Conservation (phyloP, 306 rosid species). For the Trifolium dubium region DNA sequence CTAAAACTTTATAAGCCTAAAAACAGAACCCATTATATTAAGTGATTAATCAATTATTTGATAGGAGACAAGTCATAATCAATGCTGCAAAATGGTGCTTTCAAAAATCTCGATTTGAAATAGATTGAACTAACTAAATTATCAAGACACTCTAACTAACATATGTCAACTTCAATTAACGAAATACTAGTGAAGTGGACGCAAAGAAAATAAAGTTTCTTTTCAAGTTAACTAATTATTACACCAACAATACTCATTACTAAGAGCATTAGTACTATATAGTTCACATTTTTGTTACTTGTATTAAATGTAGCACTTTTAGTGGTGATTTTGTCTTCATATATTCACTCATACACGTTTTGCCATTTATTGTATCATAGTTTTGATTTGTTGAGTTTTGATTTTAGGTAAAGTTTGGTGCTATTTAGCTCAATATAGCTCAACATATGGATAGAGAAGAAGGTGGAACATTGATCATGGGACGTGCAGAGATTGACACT, state of each 20-base stretch:
- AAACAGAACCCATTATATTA: conserved; percentile 37
- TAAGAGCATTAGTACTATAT: conserved; percentile 35
- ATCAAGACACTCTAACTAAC: conserved; percentile 67
- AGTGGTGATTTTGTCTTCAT: conserved; percentile 27
- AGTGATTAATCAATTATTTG: not conserved
- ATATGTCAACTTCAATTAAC: conserved; percentile 80
- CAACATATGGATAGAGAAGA: conserved; percentile 47
- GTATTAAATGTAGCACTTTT: conserved; percentile 49
- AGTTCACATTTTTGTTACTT: conserved; percentile 11
- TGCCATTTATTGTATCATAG: conserved; percentile 8
- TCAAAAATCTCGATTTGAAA: conserved; percentile 35
- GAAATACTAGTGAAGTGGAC: conserved; percentile 93
- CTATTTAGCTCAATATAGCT: conserved; percentile 25
- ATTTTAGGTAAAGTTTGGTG: conserved; percentile 2
- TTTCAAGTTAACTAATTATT: conserved; percentile 39
- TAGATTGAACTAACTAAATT: conserved; percentile 58
- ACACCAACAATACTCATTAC: conserved; percentile 57
- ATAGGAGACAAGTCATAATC: conserved; percentile 57
- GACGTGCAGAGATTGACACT: conserved; percentile 84
- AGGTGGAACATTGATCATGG: conserved; percentile 46
- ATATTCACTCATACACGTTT: conserved; percentile 30
- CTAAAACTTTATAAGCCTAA: conserved; percentile 21
- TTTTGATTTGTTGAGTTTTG: not conserved
- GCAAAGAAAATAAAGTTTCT: conserved; percentile 68
- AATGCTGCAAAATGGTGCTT: conserved; percentile 32